Evolutionary conservation across 2,329 filamentous ascomycete genomes (phyloP).

Genomic region (Arthrobotrys entomopaga): DNA sequence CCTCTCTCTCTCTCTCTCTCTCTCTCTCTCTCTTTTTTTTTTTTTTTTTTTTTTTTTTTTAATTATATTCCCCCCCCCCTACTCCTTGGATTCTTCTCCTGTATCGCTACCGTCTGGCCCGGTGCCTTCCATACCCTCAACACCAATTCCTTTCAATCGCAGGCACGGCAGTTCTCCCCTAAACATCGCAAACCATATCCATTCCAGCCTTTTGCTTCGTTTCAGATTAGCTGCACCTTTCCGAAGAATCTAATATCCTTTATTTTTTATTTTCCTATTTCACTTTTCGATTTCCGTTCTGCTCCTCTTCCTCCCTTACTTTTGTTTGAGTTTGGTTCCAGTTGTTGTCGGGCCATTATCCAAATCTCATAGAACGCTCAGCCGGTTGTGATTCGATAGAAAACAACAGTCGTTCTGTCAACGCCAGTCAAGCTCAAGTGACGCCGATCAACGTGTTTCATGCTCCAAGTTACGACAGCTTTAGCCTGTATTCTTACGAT

Average conservation of each 20-base stretch:
- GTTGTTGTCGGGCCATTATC: no score
- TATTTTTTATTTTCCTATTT: background rate
- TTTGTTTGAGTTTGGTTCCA: background rate
- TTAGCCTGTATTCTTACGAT: background rate
- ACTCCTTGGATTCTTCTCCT: background rate
- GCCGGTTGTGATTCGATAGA: no score
- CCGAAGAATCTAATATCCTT: background rate
- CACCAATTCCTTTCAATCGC: background rate
- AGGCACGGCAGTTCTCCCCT: background rate
- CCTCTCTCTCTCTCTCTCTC: slow-evolving; percentile 6
- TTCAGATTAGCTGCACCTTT: no score
- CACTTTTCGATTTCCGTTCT: background rate
- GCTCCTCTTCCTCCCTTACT: background rate
- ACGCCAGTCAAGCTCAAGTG: background rate
- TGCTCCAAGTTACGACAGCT: background rate
- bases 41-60: background rate
- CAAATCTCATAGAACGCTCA: no score
- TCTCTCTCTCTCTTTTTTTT: slow-evolving; percentile 3
- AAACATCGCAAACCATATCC: no score
- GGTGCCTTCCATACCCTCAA: background rate
- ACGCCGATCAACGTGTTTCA: slow-evolving; percentile 1
- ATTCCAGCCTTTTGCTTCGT: no score
- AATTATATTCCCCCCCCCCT: no score
- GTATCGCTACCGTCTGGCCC: background rate
- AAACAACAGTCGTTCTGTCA: no score